A percentile compares a stretch with the other conserved stretches of the same genome.
Conservation (phyloP, 768 basidiomycete genomes). For the Naganishia vaughanmartiniae region DNA sequence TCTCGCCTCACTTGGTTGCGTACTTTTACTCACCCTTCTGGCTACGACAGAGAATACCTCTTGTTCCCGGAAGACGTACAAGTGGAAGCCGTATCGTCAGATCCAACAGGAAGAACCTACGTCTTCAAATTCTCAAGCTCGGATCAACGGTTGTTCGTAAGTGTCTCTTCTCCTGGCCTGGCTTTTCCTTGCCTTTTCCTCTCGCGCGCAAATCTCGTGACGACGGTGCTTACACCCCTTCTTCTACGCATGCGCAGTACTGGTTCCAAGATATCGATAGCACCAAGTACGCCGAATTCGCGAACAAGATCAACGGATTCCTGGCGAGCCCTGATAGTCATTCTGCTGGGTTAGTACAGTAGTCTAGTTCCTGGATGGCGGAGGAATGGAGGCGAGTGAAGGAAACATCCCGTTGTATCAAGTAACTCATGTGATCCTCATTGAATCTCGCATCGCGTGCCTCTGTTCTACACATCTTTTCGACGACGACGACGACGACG, state of each 20-base stretch:
- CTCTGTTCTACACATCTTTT: too few relatives aligned
- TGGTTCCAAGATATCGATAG: constrained; percentile 46
- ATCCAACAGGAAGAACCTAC: constrained; percentile 67
- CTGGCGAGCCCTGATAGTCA: constrained; percentile 41
- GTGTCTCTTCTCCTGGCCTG: too few relatives aligned
- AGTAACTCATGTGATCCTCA: background rate
- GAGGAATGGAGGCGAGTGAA: too few relatives aligned
- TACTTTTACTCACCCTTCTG: constrained; percentile 16
- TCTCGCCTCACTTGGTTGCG: background rate
- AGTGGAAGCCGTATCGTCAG: constrained; percentile 71
- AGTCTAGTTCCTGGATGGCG: background rate
- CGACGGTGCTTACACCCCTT: background rate
- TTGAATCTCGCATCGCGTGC: background rate
- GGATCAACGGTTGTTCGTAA: constrained; percentile 81
- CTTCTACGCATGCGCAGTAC: constrained; percentile 36
- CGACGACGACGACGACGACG: too few relatives aligned
- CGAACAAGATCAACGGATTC: constrained; percentile 43
- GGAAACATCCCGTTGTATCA: background rate
- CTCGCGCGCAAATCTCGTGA: too few relatives aligned
- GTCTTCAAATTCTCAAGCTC: constrained; percentile 90
- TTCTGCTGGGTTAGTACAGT: constrained; percentile 22
- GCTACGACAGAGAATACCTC: constrained; percentile 67
- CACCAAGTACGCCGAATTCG: constrained; percentile 34
- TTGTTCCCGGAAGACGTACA: constrained; percentile 81
- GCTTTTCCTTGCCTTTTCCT: constrained; percentile 43